Percentiles rank a stretch among this genome's conserved stretches.
Conservation (phyloP, 768 basidiomycete species). For the Phanerodontia chrysosporium region DNA sequence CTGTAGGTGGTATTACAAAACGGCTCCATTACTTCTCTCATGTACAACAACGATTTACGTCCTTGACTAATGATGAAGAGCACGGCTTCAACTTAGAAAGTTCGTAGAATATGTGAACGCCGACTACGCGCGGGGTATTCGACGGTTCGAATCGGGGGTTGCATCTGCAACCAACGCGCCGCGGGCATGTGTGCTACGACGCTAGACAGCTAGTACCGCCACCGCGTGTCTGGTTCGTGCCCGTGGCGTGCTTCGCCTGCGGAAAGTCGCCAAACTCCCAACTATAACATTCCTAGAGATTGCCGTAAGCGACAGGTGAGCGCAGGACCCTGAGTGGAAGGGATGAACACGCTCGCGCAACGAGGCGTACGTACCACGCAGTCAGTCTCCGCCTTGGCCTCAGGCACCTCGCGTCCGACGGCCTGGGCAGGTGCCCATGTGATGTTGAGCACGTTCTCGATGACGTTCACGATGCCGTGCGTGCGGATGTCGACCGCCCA, state of each 20-base stretch:
- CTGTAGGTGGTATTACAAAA: not conserved
- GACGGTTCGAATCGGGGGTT: no score
- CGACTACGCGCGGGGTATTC: no score
- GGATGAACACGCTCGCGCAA: not conserved
- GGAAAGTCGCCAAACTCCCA: constrained; percentile 62
- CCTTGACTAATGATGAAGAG: not conserved
- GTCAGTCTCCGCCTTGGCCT: constrained; percentile 49
- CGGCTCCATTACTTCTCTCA: not conserved
- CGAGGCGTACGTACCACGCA: constrained; percentile 55
- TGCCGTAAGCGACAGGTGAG: not conserved
- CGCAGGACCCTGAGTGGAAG: no score
- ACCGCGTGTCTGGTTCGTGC: not conserved
- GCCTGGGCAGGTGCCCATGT: constrained; percentile 71
- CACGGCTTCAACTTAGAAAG: not conserved
- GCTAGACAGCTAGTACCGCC: not conserved
- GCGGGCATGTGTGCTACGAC: no score
- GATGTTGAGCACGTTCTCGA: constrained; percentile 64
- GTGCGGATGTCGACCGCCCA: constrained; percentile 84
- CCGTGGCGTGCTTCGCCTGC: not conserved
- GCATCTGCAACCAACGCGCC: no score
- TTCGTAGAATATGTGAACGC: not conserved
- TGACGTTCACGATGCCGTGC: constrained; percentile 76
- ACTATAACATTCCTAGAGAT: constrained; percentile 57
- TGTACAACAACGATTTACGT: not conserved
- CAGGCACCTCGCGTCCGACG: constrained; percentile 59